Evolutionary conservation across 306 rosid species (phyloP).

Genomic region (Dryas alaskensis): DNA sequence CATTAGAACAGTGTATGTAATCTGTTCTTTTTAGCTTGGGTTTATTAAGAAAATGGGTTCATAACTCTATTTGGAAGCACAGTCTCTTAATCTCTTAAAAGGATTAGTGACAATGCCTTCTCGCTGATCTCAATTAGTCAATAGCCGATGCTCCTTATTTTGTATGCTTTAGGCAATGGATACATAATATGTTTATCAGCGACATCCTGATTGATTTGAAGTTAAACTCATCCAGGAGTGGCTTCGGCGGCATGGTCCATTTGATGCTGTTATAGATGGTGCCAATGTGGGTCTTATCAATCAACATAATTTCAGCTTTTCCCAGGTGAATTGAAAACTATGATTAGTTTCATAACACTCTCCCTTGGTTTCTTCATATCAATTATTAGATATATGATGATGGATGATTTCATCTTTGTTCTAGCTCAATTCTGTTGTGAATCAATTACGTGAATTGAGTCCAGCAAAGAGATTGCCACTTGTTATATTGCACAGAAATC

Average conservation of each 20-base stretch:
- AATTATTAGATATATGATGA: not conserved
- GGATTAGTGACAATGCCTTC: not conserved
- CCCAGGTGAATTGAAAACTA: slow-evolving; percentile 47
- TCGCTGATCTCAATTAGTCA: slow-evolving; percentile 14
- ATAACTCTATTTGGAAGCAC: not conserved
- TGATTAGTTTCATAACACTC: not conserved
- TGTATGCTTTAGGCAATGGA: slow-evolving; percentile 29
- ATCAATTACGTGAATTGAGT: slow-evolving; percentile 58
- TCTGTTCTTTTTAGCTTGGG: not conserved
- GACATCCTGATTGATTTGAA: slow-evolving; percentile 44
- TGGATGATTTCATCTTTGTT: slow-evolving; percentile 34
- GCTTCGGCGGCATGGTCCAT: slow-evolving; percentile 78
- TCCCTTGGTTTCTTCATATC: slow-evolving; percentile 6
- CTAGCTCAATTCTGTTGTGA: slow-evolving; percentile 64
- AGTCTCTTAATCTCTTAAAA: not conserved
- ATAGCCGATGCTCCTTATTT: slow-evolving; percentile 12
- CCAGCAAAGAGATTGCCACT: slow-evolving; percentile 83
- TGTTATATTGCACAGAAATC: slow-evolving; percentile 72
- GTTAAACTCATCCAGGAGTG: slow-evolving; percentile 68
- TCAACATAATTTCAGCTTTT: slow-evolving; percentile 49
- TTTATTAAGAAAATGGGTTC: not conserved
- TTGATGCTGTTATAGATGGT: slow-evolving; percentile 89
- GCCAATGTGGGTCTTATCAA: slow-evolving; percentile 72
- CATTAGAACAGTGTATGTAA: not conserved
- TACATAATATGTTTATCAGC: slow-evolving; percentile 22